Evolutionary conservation across 1,284 basidiomycete species (phyloP), one percentile per base, ranked within the genome.

Genomic region (Tilletiaria anomala): DNA sequence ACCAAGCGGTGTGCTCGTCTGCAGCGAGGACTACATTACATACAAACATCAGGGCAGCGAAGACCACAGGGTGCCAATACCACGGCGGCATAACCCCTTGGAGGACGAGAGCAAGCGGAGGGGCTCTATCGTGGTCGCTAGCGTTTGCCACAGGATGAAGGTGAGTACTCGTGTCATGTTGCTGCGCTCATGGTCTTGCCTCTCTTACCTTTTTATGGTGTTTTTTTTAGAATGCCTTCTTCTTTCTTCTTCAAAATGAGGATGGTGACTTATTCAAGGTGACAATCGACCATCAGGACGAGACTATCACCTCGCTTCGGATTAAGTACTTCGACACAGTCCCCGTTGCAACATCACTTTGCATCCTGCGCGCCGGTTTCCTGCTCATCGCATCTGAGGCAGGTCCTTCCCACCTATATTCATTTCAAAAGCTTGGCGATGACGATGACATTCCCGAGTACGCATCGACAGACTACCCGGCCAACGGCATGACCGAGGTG

Each of bases 241-340:
- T 66, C 48, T 50, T 66, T 29, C 51, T 66, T 20, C 43, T 65
- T 10, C 63, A 66, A 45, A 55, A 50, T 8, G 63, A 66, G 37
- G 52, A 60, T 18, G 63, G 63, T 23, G 63, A 66, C 39, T 42
- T 66, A 35, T 66, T 65, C 56, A 65, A 65, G 49, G 47, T 66
- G 22, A 61, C 63, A 3, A 57, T 66, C 37, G 63, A 66, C 32
- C 63, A 66, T 33, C 54, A 63, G n/a, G 61, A 56, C 17, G 63
- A 65, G 32, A 58, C 62, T 32, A 51, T 66, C 31, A 41, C 45
- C 17, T 45, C 48, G 10, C 44, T 66, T 26, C 56, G 56, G 39
- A 65, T 66, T 51, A 63, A 65, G 44, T 66, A 66, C 47, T 66
- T 66, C 36, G 63, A 65, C 35, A 66, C 63, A 0, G 61, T 65